Base-by-base conservation (phyloP, 1,284 basidiomycete genomes). In the Ustilago tritici region DNA sequence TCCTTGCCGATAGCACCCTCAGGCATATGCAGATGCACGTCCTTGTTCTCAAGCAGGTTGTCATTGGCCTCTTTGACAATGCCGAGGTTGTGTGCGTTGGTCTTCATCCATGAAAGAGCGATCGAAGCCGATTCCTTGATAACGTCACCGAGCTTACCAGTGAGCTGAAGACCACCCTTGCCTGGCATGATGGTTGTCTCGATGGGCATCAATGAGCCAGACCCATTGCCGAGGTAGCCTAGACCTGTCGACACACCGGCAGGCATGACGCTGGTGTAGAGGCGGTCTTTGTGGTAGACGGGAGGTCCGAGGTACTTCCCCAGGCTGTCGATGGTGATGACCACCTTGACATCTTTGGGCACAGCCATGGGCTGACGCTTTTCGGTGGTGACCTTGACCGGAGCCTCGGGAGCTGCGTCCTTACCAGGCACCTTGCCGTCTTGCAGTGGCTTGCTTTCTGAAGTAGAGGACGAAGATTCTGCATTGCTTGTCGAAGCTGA, bases 281-380 rank as follows among this genome's bases (percentile, higher is more conserved):
- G 90, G 77, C 96, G 88, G 85, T 99, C 96, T 87, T 95, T 95
- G 87, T 97, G 93, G 87, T 97, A 98, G 23, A 97, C 89, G 23
- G 94, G 93, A 9, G 96, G 95, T 0, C 97, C 97, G 49, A 99
- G 94, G 82, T 98, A 99, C 76, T 98, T 95, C 86, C 95, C 94
- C 82, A 99, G 86, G 79, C 93, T 96, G 52, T 95, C 93, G 8
- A 92, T 90, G 0, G 92, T 93, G 82, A 99, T 94, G 54, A 89
- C 89, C 17, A 99, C 90, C 83, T 92, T 91, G 2, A 99, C 92
- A 11, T 89, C 88, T 10, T 90, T 89, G 1, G 97, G 96, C 14
- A 99, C 91, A 52, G 89, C 89, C 86, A 98, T 89, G 3, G 96
- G 95, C 84, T 92, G 88, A 59, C 94, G 91, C 66, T 92, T 89